Percentiles rank a stretch among this genome's conserved stretches.
phyloP scores from a whole-genome alignment of 2,329 filamentous ascomycete species.

The Clonostachys chloroleuca region DNA sequence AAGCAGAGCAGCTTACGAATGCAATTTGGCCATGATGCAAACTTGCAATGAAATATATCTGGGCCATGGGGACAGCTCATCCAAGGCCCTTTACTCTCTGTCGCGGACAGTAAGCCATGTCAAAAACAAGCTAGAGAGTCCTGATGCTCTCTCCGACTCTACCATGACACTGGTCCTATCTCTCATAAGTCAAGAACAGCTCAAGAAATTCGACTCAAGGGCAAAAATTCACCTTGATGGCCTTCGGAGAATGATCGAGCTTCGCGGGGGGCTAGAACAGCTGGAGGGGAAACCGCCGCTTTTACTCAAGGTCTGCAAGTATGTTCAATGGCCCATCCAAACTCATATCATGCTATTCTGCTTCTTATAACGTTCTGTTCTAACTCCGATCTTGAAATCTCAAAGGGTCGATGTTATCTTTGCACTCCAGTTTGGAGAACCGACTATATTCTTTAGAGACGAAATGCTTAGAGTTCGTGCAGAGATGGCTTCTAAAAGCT shows the following conservation, averaged over 20 bases:
- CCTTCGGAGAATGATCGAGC: conserved; percentile 30
- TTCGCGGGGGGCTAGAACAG: conserved; percentile 35
- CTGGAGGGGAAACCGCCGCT: conserved; percentile 3
- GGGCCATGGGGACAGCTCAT: conserved; percentile 9
- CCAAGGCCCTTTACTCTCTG: conserved; percentile 11
- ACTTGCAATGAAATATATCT: conserved; percentile 10
- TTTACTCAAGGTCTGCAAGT: conserved; percentile 1
- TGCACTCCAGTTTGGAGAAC: not conserved
- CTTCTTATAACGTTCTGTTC: conserved; percentile 8
- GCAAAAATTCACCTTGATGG: conserved; percentile 38
- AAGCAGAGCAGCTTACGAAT: conserved; percentile 7
- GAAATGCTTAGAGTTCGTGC: not conserved
- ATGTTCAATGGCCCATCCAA: conserved; percentile 8
- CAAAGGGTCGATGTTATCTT: not conserved
- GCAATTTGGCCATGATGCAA: conserved; percentile 9
- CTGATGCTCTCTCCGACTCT: conserved; percentile 13
- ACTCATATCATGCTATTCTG: conserved; percentile 14
- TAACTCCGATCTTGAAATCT: conserved; percentile 6
- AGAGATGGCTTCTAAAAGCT: conserved; percentile 7
- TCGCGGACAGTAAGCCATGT: conserved; percentile 11
- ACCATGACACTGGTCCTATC: conserved; percentile 12
- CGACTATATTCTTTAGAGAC: conserved; percentile 1
- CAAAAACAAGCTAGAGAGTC: conserved; percentile 10
- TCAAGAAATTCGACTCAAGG: not conserved
- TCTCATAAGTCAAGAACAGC: conserved; percentile 7